Percentiles rank a stretch among this genome's conserved stretches.
Conservation (phyloP, 2,329 filamentous ascomycete genomes). For the Botrytis deweyae region DNA sequence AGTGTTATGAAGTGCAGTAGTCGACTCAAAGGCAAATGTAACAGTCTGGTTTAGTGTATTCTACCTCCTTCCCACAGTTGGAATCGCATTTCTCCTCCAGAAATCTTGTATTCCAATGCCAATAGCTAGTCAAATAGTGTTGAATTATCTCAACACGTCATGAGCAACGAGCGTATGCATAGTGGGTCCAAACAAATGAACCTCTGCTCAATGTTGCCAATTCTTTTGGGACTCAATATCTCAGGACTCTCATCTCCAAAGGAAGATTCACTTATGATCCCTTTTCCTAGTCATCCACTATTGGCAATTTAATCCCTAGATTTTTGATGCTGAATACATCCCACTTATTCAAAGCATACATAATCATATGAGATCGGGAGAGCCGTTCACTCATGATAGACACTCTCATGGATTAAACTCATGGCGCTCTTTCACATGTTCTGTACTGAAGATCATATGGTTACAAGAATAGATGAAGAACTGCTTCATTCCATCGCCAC, state of each 20-base stretch:
- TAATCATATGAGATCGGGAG: background rate
- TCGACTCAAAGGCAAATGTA: background rate
- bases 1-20: background rate
- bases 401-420: background rate
- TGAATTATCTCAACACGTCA: background rate
- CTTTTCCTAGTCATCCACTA: background rate
- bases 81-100: background rate
- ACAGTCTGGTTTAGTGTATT: background rate
- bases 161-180: background rate
- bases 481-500: background rate
- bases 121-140: background rate
- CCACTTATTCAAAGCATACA: background rate
- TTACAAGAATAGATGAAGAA: background rate
- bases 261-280: background rate
- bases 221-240: background rate
- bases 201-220: background rate
- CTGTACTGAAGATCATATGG: background rate
- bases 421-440: background rate
- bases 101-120: background rate
- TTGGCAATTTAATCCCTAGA: background rate
- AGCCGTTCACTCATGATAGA: too few species aligned
- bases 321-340: background rate
- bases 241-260: background rate
- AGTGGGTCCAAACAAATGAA: too few species aligned
- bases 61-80: background rate